Evolutionary conservation across 352 stramenopile species (phyloP).

Genomic region (Phytophthora sp.): DNA sequence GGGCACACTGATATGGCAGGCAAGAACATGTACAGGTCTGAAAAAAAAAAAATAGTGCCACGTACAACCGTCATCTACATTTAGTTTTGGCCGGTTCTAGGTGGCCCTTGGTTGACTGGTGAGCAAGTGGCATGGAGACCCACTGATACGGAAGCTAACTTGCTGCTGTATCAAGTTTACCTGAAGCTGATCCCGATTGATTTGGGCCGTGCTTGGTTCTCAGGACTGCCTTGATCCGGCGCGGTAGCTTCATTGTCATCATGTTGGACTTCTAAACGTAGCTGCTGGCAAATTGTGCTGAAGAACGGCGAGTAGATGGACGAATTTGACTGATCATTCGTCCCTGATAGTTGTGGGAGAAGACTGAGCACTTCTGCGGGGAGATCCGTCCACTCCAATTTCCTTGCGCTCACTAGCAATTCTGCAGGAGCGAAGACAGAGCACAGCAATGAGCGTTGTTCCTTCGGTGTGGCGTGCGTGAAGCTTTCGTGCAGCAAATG

Average conservation of each 20-base stretch:
- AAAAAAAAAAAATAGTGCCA: slow-evolving; percentile 5
- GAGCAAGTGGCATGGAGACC: not conserved
- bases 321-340: not conserved
- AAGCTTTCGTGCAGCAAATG: slow-evolving; percentile 5
- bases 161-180: not conserved
- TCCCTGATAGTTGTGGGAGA: not conserved
- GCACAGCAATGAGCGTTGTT: slow-evolving; percentile 18
- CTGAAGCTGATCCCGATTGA: slow-evolving; percentile 14
- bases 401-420: slow-evolving; percentile 15
- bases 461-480: not conserved
- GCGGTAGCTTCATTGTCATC: not conserved
- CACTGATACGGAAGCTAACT: slow-evolving; percentile 16
- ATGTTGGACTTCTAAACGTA: slow-evolving; percentile 12
- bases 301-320: slow-evolving; percentile 8
- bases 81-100: slow-evolving; percentile 16
- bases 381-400: slow-evolving; percentile 21
- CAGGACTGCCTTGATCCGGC: not conserved
- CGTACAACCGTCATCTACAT: slow-evolving; percentile 24
- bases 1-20: not conserved
- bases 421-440: slow-evolving; percentile 37
- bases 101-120: not conserved
- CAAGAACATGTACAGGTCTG: not conserved
- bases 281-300: slow-evolving; percentile 19
- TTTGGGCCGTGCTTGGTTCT: not conserved
- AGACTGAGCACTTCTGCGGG: slow-evolving; percentile 17